Conservation (phyloP, 176 grass and related monocot species). For the Carex kokanica region DNA sequence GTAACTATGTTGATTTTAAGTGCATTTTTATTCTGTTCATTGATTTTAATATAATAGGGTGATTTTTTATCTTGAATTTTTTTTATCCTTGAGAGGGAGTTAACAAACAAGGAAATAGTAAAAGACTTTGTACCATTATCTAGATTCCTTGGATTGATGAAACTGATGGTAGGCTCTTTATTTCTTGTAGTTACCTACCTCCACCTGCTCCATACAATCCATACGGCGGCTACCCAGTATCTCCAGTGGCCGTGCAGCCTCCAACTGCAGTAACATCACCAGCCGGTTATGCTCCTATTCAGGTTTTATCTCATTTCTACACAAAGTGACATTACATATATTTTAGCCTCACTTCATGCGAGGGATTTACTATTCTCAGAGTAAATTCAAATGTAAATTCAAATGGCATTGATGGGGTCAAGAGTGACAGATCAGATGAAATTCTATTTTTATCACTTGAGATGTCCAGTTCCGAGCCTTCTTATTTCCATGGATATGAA, state of each 20-base stretch:
- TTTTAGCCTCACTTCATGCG: background rate
- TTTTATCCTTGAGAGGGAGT: background rate
- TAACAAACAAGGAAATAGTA: background rate
- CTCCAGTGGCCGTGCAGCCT: conserved; percentile 54
- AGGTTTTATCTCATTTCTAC: conserved; percentile 45
- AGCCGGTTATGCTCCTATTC: conserved; percentile 89
- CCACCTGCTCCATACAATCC: conserved; percentile 75
- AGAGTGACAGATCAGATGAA: background rate
- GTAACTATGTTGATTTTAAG: conserved; percentile 27
- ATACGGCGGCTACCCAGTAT: conserved; percentile 71
- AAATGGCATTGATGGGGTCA: background rate
- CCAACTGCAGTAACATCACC: conserved; percentile 65
- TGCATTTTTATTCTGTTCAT: background rate
- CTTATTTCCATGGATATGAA: background rate
- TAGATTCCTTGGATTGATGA: conserved; percentile 1
- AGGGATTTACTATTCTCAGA: background rate
- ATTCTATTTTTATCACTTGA: background rate
- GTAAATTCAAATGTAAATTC: no score
- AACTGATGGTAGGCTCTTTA: background rate
- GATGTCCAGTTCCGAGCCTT: background rate
- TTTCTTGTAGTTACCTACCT: conserved; percentile 63
- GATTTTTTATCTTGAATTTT: background rate
- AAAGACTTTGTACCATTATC: background rate
- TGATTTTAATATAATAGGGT: background rate
- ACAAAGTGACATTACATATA: conserved; percentile 11